A percentile compares a stretch with the other conserved stretches of the same genome.
Conservation (phyloP, 306 rosid genomes). For the Rosa lucieae region DNA sequence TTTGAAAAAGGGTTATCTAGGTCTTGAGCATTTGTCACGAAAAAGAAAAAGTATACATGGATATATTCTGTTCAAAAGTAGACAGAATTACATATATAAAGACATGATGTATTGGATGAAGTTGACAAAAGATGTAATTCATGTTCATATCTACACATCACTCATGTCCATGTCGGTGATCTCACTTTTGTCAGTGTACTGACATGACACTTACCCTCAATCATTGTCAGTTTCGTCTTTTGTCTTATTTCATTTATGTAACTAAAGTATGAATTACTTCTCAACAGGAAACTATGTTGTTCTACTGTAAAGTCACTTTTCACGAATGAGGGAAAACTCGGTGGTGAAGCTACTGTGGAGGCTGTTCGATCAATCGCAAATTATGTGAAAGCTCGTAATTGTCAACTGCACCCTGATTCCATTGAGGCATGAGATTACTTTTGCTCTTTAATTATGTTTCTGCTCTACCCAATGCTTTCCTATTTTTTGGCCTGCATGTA, state of each 20-base stretch:
- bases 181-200: not conserved
- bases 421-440: constrained; percentile 52
- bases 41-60: not conserved
- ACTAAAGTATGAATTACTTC: constrained; percentile 25
- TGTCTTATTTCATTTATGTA: not conserved
- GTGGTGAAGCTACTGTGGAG: constrained; percentile 85
- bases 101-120: not conserved
- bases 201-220: not conserved
- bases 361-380: constrained; percentile 88
- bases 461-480: not conserved
- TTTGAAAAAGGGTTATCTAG: not conserved
- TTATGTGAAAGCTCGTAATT: constrained; percentile 70
- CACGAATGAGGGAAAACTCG: constrained; percentile 83
- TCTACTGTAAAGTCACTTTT: constrained; percentile 70
- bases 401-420: constrained; percentile 81
- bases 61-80: not conserved
- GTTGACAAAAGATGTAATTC: not conserved
- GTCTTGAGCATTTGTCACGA: not conserved
- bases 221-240: not conserved
- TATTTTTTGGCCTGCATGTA: not conserved
- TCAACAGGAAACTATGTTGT: constrained; percentile 75
- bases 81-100: not conserved
- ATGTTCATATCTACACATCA: not conserved
- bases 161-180: not conserved
- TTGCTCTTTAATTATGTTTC: not conserved